A percentile compares a stretch with the other conserved stretches of the same genome.
Conservation (phyloP, 2,329 filamentous ascomycete species). For the Phialocephala subalpina region DNA sequence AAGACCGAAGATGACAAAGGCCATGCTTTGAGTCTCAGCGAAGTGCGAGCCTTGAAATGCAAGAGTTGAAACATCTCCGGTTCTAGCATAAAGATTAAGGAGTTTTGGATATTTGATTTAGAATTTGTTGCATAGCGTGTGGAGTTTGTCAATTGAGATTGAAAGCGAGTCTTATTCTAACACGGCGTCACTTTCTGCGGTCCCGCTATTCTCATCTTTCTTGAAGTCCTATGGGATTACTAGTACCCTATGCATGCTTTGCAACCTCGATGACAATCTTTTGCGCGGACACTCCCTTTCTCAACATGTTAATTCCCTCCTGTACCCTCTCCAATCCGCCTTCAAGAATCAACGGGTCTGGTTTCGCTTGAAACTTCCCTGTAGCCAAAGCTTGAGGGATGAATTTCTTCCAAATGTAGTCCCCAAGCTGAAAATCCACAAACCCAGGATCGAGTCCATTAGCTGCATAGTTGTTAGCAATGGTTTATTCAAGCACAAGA, state of each 20-base stretch:
- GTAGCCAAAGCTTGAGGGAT: slow-evolving; percentile 48
- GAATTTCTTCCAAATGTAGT: slow-evolving; percentile 50
- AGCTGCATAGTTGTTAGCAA: slow-evolving; percentile 29
- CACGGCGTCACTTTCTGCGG: background rate
- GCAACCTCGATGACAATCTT: slow-evolving; percentile 45
- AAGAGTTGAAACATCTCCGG: too few relatives aligned
- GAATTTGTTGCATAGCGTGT: too few relatives aligned
- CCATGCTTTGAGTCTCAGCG: too few relatives aligned
- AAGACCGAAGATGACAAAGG: too few relatives aligned
- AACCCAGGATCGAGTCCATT: slow-evolving; percentile 40
- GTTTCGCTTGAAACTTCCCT: slow-evolving; percentile 48
- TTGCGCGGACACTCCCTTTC: slow-evolving; percentile 50
- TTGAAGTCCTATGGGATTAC: background rate
- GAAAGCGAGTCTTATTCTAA: too few relatives aligned
- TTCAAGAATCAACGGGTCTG: slow-evolving; percentile 49
- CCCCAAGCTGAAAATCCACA: slow-evolving; percentile 40
- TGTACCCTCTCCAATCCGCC: slow-evolving; percentile 53
- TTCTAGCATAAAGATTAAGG: too few relatives aligned
- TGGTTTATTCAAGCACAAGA: too few relatives aligned
- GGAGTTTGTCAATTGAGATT: too few relatives aligned
- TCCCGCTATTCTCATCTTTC: background rate
- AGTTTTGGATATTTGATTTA: too few relatives aligned
- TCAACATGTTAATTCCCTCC: slow-evolving; percentile 48
- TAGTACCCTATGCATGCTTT: background rate
- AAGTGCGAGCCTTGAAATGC: too few relatives aligned